phyloP scores from a whole-genome alignment of 495 filamentous ascomycete genomes.

The Aspergillus homomorphus region DNA sequence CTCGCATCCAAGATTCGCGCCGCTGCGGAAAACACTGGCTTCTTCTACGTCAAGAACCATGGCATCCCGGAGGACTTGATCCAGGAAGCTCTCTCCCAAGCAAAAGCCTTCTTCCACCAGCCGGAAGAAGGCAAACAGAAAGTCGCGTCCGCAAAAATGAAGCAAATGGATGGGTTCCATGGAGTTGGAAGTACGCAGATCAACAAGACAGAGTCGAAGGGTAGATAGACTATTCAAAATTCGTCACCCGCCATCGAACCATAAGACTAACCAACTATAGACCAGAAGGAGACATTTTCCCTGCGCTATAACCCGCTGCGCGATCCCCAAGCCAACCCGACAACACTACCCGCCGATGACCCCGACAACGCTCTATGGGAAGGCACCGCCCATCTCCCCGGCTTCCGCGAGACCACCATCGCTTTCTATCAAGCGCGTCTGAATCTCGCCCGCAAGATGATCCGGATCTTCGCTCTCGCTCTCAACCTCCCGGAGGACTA shows the following conservation, averaged over 20 bases:
- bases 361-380: constrained; percentile 45
- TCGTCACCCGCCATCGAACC: background rate
- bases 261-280: constrained; percentile 13
- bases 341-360: constrained; percentile 31
- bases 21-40: constrained; percentile 48
- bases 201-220: constrained; percentile 28
- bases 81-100: constrained; percentile 31
- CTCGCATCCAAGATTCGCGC: constrained; percentile 39
- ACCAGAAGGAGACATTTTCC: constrained; percentile 42
- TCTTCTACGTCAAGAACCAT: constrained; percentile 57
- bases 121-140: constrained; percentile 38
- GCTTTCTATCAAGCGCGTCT: constrained; percentile 48
- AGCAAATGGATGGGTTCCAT: constrained; percentile 32
- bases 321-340: constrained; percentile 41
- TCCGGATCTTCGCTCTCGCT: constrained; percentile 48
- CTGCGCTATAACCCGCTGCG: constrained; percentile 44
- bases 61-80: constrained; percentile 48
- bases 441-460: constrained; percentile 44
- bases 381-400: constrained; percentile 43
- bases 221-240: constrained; percentile 11
- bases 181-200: constrained; percentile 25
- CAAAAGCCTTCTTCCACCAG: constrained; percentile 47
- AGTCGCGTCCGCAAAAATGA: constrained; percentile 20
- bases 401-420: constrained; percentile 45
- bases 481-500: constrained; percentile 48